phyloP scores from a whole-genome alignment of 768 basidiomycete genomes.

The Phlebiopsis flavidoalba region DNA sequence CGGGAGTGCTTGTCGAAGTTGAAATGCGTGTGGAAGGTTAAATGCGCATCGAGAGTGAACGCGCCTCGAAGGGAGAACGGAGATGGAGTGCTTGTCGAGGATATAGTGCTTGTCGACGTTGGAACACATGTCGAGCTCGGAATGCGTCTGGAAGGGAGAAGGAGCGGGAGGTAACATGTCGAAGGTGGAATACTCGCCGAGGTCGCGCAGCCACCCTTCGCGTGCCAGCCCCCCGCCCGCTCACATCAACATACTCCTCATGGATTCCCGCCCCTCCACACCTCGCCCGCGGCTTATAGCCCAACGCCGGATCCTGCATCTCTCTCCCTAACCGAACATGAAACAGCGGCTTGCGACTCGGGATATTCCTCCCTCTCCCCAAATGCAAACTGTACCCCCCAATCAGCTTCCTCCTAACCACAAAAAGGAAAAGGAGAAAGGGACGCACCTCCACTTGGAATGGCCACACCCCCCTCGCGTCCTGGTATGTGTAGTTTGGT shows the following conservation, averaged over 20 bases:
- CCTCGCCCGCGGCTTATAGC: conserved; percentile 58
- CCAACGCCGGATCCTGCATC: conserved; percentile 39
- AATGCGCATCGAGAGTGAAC: no score
- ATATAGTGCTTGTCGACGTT: no score
- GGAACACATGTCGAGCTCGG: background rate
- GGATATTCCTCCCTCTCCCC: conserved; percentile 52
- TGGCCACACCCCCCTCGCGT: conserved; percentile 51
- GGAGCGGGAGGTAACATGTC: background rate
- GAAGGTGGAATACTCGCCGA: background rate
- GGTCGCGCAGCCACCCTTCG: background rate
- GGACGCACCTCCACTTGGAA: conserved; percentile 46
- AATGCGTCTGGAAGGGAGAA: no score
- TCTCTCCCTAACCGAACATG: conserved; percentile 60
- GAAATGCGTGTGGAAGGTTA: no score
- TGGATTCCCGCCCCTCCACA: conserved; percentile 41
- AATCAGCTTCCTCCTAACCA: background rate
- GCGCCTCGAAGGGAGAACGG: no score
- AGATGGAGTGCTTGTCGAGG: no score
- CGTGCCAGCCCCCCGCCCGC: no score
- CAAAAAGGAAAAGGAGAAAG: background rate
- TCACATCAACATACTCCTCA: conserved; percentile 45
- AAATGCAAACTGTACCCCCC: conserved; percentile 39
- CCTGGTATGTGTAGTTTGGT: conserved; percentile 51
- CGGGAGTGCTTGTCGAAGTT: no score
- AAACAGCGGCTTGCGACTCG: conserved; percentile 43